Conservation (phyloP, 106 monocot species). For the Dendrobium nobile region DNA sequence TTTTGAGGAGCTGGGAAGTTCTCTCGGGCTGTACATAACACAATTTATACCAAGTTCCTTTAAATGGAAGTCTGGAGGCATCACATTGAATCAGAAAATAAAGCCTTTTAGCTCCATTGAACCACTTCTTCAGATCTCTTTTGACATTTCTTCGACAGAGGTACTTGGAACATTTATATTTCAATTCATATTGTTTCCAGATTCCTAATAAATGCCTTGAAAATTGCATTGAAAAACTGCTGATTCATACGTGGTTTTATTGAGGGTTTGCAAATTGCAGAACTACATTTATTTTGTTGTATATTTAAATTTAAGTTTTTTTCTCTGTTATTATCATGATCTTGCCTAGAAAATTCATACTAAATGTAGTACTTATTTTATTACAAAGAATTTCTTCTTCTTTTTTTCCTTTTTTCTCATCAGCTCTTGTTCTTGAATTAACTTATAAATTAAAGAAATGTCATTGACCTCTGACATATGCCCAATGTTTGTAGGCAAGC, state of each 20-base stretch:
- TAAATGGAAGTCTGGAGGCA: conserved; percentile 55
- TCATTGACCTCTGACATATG: background rate
- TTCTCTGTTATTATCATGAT: background rate
- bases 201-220: background rate
- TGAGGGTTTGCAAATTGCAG: background rate
- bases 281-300: background rate
- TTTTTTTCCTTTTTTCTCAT: background rate
- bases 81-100: conserved; percentile 38
- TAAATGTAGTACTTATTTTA: background rate
- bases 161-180: conserved; percentile 16
- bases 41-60: conserved; percentile 72
- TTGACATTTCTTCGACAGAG: conserved; percentile 39
- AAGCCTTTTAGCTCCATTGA: conserved; percentile 37
- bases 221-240: background rate
- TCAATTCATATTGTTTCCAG: background rate
- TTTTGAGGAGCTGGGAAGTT: conserved; percentile 60
- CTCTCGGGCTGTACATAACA: conserved; percentile 52
- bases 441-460: background rate
- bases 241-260: background rate
- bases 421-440: background rate
- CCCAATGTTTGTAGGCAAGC: conserved; percentile 18
- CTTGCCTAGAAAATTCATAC: background rate
- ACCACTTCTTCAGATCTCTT: conserved; percentile 35
- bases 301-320: background rate
- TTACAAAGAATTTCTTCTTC: background rate